Base-by-base conservation (phyloP, 2,329 filamentous ascomycete species). In the Niveomyces coronatus region DNA sequence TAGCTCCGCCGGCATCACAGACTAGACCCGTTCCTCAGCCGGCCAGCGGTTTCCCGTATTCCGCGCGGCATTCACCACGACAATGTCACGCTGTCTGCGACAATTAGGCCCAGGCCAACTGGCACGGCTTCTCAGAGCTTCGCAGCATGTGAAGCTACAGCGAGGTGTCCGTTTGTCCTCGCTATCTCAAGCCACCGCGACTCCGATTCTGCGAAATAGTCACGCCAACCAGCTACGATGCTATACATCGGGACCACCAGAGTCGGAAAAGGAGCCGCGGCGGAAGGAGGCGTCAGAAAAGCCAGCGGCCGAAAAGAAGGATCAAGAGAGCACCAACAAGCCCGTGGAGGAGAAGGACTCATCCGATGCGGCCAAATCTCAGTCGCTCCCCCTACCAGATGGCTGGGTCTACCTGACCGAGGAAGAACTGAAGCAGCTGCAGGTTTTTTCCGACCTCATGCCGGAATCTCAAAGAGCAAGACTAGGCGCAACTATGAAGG, bases 11-110 rank as follows among this genome's bases (percentile, higher is more conserved):
- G 39, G 31, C 44, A 33, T 43, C 37, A 45, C 39, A 17, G 40
- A 44, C 15, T 39, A 42, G 45, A 44, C 32, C 41, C 43, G 40
- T n/a, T n/a, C n/a, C n/a, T 48, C 46, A 47, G 48, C 45, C 45
- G 55, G 36, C 37, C 57, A 57, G 57, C 52, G 48, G 47, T 56
- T 53, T n/a, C n/a, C 57, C 58, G 56, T 51, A 50, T 37, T 49
- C 45, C 48, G 53, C 52, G 54, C 48, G 51, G 47, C 47, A 44
- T 45, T 44, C 43, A 49, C 46, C 46, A 46, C 49, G 48, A 51
- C 57, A 61, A 83, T 83, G 79, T 77, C 76, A 57, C 74, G 74
- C 52, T 65, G 79, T 53, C 63, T 82, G 49, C 74, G 78, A 58
- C 75, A 76, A 59, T 71, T 79, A 57, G 74, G 75, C 65, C 72